Conservation (phyloP, 2,329 filamentous ascomycete genomes). For the Cladosporium sp. region DNA sequence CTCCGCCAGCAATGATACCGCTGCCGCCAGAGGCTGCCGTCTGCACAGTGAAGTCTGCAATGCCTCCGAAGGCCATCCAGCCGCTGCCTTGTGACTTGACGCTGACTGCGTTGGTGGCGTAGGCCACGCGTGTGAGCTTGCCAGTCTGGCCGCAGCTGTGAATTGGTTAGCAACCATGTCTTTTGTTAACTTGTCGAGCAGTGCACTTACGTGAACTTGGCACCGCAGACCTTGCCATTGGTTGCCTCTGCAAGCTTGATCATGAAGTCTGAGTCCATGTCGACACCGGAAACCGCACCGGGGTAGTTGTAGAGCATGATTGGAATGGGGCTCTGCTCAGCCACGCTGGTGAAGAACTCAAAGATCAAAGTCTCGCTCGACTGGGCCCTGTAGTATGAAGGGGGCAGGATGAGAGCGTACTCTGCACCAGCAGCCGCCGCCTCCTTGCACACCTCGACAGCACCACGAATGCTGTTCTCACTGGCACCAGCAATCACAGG, state of each 20-base stretch:
- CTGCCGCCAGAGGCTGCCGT: constrained; percentile 76
- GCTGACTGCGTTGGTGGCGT: constrained; percentile 70
- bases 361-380: constrained; percentile 74
- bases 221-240: constrained; percentile 72
- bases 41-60: constrained; percentile 85
- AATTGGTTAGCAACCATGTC: neutral
- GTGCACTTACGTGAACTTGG: constrained; percentile 76
- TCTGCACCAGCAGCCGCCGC: constrained; percentile 71
- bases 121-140: constrained; percentile 80
- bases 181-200: neutral
- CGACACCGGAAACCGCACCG: constrained; percentile 80
- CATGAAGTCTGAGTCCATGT: constrained; percentile 86
- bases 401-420: constrained; percentile 76
- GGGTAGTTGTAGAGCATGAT: constrained; percentile 90
- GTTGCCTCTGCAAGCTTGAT: constrained; percentile 76
- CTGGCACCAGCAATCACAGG: constrained; percentile 82
- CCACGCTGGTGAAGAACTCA: constrained; percentile 74
- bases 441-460: constrained; percentile 72
- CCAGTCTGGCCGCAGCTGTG: constrained; percentile 70
- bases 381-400: constrained; percentile 78
- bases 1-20: constrained; percentile 82
- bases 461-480: constrained; percentile 78
- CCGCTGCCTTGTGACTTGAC: constrained; percentile 51
- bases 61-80: constrained; percentile 86
- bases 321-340: constrained; percentile 74